Evolutionary conservation across 176 grass and related monocot genomes (phyloP).

Genomic region (Typha latifolia): DNA sequence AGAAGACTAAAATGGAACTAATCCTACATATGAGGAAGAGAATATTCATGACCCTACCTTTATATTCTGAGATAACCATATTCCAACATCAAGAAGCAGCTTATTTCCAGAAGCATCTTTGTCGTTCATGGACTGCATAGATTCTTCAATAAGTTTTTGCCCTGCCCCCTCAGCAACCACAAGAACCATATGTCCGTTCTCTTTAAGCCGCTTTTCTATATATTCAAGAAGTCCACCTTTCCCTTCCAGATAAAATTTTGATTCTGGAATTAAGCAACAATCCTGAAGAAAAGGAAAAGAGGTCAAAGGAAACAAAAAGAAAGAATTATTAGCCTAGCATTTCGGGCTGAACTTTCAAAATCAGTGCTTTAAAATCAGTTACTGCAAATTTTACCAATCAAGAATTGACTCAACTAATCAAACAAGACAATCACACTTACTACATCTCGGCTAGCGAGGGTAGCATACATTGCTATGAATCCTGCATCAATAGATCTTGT

Average conservation of each 20-base stretch:
- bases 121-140: conserved; percentile 40
- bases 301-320: not conserved
- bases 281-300: conserved; percentile 35
- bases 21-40: not conserved
- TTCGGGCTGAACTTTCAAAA: not conserved
- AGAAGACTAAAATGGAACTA: conserved; percentile 5
- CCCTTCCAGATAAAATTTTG: conserved; percentile 88
- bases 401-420: not conserved
- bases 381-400: not conserved
- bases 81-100: conserved; percentile 82
- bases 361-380: not conserved
- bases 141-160: conserved; percentile 83
- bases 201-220: conserved; percentile 76
- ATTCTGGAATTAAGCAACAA: conserved; percentile 98
- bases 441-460: conserved; percentile 93
- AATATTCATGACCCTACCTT: conserved; percentile 33
- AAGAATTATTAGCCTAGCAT: conserved; percentile 7
- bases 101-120: conserved; percentile 98
- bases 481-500: conserved; percentile 36
- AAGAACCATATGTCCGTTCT: conserved; percentile 98
- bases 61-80: conserved; percentile 95
- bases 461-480: conserved; percentile 98
- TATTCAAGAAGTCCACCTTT: conserved; percentile 71
- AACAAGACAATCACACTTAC: conserved; percentile 36
- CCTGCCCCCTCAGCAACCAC: conserved; percentile 87